phyloP scores from a whole-genome alignment of 2,329 filamentous ascomycete species.

The Westerdykella aurantiaca region DNA sequence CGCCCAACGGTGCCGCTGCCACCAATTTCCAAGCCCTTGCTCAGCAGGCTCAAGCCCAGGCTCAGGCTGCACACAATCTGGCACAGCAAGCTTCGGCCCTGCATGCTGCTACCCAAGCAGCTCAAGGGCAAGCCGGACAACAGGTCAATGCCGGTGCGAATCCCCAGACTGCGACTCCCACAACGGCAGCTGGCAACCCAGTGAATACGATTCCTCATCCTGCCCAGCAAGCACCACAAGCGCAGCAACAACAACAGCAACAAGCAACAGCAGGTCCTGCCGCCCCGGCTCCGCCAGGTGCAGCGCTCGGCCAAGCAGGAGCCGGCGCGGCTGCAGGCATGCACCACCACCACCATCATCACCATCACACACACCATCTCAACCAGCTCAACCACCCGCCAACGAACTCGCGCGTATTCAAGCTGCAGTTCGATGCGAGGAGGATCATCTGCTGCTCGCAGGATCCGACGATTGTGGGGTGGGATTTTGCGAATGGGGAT shows the following conservation, averaged over 20 bases:
- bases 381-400: slow-evolving; percentile 28
- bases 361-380: slow-evolving; percentile 27
- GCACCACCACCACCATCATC: slow-evolving; percentile 22
- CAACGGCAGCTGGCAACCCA: slow-evolving; percentile 9
- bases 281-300: no score
- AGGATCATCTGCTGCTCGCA: slow-evolving; percentile 94
- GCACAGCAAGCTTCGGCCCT: slow-evolving; percentile 32
- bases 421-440: slow-evolving; percentile 89
- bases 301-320: no score
- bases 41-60: slow-evolving; percentile 34
- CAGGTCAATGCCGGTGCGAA: slow-evolving; percentile 11
- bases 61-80: slow-evolving; percentile 30
- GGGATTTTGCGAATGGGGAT: slow-evolving; percentile 94
- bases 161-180: slow-evolving; percentile 8
- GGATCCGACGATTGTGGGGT: slow-evolving; percentile 85
- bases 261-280: not conserved
- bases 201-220: slow-evolving; percentile 10
- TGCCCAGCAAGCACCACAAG: slow-evolving; percentile 8
- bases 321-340: slow-evolving; percentile 12
- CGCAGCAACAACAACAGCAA: slow-evolving; percentile 12
- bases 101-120: slow-evolving; percentile 29
- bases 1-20: slow-evolving; percentile 7
- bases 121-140: slow-evolving; percentile 7
- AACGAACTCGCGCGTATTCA: slow-evolving; percentile 69
- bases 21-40: slow-evolving; percentile 30